Conservation (phyloP, 2,329 filamentous ascomycete species). For the Neofusicoccum laricinum region DNA sequence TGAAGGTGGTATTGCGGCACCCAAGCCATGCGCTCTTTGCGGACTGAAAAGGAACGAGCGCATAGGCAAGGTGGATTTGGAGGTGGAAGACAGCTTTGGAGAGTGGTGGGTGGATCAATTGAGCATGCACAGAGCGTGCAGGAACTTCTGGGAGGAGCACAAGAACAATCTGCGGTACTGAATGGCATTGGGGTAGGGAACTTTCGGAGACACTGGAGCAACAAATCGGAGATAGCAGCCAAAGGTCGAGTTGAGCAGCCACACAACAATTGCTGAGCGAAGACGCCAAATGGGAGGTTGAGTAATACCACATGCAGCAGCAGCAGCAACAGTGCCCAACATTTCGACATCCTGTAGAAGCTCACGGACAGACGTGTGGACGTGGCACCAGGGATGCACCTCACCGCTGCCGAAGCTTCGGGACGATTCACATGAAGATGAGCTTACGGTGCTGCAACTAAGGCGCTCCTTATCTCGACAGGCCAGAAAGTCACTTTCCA, state of each 20-base stretch:
- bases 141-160: conserved; percentile 81
- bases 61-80: conserved; percentile 68
- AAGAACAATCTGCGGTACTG: conserved; percentile 59
- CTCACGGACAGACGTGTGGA: neutral
- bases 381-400: neutral
- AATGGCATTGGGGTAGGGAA: neutral
- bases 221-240: neutral
- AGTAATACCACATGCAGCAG: neutral
- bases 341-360: neutral
- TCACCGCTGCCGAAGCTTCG: neutral
- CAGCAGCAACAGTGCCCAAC: neutral
- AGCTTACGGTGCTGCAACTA: neutral
- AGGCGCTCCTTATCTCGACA: neutral
- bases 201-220: neutral
- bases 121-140: conserved; percentile 71
- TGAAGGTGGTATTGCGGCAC: conserved; percentile 69
- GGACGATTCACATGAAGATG: conserved; percentile 7
- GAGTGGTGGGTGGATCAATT: conserved; percentile 88
- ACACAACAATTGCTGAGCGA: neutral
- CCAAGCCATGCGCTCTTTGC: conserved; percentile 78
- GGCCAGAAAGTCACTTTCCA: neutral
- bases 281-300: neutral
- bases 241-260: neutral
- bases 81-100: conserved; percentile 85
- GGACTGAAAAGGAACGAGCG: conserved; percentile 86